Conservation (phyloP, 2,329 filamentous ascomycete genomes). For the Monilinia vaccinii-corymbosi region DNA sequence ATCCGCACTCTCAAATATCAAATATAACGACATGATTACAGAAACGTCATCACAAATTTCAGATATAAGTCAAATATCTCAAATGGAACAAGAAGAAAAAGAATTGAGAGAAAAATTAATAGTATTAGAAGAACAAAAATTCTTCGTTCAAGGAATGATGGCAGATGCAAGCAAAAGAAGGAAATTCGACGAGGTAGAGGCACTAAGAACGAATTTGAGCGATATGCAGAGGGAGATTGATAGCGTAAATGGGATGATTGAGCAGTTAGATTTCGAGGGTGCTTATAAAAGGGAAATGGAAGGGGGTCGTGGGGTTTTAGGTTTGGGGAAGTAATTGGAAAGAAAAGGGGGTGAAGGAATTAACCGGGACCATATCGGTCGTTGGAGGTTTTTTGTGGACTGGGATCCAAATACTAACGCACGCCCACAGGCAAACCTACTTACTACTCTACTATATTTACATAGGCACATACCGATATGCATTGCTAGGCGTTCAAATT, state of each 20-base stretch:
- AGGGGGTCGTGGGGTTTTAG: conserved; percentile 6
- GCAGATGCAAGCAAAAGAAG: conserved; percentile 56
- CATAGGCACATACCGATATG: not conserved
- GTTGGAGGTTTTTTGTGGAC: not conserved
- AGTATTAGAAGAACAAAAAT: conserved; percentile 64
- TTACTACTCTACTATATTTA: not conserved
- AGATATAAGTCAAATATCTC: conserved; percentile 50
- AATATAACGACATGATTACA: conserved; percentile 40
- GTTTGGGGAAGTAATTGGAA: conserved; percentile 7
- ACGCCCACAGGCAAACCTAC: no score
- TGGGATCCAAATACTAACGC: not conserved
- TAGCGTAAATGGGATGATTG: conserved; percentile 47
- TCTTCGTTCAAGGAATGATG: conserved; percentile 63
- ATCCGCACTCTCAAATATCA: conserved; percentile 47
- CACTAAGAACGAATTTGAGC: conserved; percentile 53
- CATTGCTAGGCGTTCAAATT: not conserved
- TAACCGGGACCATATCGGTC: not conserved
- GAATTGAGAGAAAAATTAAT: conserved; percentile 58
- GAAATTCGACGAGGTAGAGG: conserved; percentile 60
- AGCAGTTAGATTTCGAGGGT: conserved; percentile 40
- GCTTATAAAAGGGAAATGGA: conserved; percentile 22
- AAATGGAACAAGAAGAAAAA: conserved; percentile 60
- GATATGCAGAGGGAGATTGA: conserved; percentile 60
- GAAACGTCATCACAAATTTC: conserved; percentile 41
- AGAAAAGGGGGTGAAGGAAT: not conserved